Conservation (phyloP, 768 basidiomycete species). For the Trametopsis cervina region DNA sequence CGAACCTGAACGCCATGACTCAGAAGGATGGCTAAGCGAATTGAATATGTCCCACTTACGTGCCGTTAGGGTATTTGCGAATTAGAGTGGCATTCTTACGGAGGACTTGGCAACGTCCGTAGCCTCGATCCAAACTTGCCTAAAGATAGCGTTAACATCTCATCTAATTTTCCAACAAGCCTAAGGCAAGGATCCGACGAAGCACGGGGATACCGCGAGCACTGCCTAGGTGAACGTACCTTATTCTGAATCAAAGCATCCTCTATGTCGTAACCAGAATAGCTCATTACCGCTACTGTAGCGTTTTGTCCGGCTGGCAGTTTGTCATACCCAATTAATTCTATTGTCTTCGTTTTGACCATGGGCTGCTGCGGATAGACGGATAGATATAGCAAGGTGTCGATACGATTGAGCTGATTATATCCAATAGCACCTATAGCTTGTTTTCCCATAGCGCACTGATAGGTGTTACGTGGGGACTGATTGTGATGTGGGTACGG, state of each 20-base stretch:
- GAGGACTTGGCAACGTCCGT: slow-evolving; percentile 95
- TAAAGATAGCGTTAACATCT: slow-evolving; percentile 23
- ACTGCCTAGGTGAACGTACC: slow-evolving; percentile 30
- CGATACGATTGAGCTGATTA: slow-evolving; percentile 96
- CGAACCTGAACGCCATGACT: slow-evolving; percentile 36
- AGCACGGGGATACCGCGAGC: background rate
- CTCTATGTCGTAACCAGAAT: slow-evolving; percentile 99
- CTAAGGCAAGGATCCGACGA: background rate
- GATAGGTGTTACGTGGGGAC: slow-evolving; percentile 98
- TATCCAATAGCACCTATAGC: slow-evolving; percentile 98
- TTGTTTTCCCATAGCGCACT: slow-evolving; percentile 99
- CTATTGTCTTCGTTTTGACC: slow-evolving; percentile 99
- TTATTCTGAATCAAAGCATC: slow-evolving; percentile 96
- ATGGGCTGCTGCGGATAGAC: slow-evolving; percentile 99
- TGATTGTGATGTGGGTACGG: slow-evolving; percentile 99
- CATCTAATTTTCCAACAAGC: background rate
- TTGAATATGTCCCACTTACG: slow-evolving; percentile 48
- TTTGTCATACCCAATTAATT: slow-evolving; percentile 92
- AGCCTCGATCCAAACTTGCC: slow-evolving; percentile 96
- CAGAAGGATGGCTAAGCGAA: background rate
- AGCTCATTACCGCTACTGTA: slow-evolving; percentile 98
- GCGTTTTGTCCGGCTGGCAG: slow-evolving; percentile 98
- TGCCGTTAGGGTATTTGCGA: slow-evolving; percentile 94
- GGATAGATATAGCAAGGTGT: slow-evolving; percentile 94
- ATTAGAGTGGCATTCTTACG: slow-evolving; percentile 93